Evolutionary conservation across 1,139 yeast genomes (phyloP).

Genomic region (Taiozyma sp.): DNA sequence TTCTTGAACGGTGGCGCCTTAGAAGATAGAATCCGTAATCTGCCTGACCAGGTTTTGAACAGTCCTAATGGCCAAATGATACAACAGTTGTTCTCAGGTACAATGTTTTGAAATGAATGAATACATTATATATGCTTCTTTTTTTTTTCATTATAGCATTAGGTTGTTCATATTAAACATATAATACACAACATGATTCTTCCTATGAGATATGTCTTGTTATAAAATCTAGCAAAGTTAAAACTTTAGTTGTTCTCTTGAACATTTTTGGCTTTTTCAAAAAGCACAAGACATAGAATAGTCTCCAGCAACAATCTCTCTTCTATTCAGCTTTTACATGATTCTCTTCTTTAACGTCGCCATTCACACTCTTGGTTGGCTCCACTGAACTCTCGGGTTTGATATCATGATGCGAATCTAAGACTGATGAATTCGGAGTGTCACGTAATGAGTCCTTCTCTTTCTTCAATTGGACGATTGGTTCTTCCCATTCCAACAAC

Average conservation of each 20-base stretch:
- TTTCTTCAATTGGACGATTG: conserved; percentile 7
- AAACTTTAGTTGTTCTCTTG: background rate
- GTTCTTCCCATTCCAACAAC: conserved; percentile 37
- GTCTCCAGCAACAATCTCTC: background rate
- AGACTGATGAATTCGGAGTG: conserved; percentile 6
- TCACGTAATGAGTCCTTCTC: conserved; percentile 11
- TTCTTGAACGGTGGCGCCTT: conserved; percentile 54
- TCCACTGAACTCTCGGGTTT: background rate
- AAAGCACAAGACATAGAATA: background rate
- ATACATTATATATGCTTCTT: background rate
- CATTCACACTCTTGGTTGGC: background rate
- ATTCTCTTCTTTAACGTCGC: background rate
- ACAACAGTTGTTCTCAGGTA: conserved; percentile 29
- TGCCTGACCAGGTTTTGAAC: conserved; percentile 53
- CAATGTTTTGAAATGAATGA: conserved; percentile 1
- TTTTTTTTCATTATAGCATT: background rate
- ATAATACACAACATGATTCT: background rate
- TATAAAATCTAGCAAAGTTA: background rate
- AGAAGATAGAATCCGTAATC: conserved; percentile 42
- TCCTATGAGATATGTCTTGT: background rate
- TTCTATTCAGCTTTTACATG: background rate
- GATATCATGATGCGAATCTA: conserved; percentile 5
- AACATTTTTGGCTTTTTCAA: background rate
- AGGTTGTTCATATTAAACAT: background rate
- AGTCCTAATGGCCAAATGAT: conserved; percentile 58